These are phyloP conservation scores for Calophaca sinica DNA, from an alignment of 306 rosid species.

Conservation along the genomic window DNA sequence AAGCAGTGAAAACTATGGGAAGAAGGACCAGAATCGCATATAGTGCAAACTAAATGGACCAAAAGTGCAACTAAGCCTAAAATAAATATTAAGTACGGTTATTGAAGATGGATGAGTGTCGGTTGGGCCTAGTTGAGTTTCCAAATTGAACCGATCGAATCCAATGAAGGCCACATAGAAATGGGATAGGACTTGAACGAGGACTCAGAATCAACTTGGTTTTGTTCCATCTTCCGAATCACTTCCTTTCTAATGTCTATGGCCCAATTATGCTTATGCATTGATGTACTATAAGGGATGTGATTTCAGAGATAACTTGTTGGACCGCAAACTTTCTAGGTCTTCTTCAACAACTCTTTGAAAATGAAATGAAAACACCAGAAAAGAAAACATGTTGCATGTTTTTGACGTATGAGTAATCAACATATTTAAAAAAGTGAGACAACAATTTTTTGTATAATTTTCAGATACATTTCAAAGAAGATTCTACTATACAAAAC, in stretches of 20 bases:
- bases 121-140: constrained; percentile 32
- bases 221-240: constrained; percentile 33
- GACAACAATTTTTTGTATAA: too few species aligned
- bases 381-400: too few species aligned
- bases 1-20: too few species aligned
- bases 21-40: too few species aligned
- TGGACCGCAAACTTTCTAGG: background rate
- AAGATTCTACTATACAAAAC: too few species aligned
- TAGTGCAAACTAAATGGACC: too few species aligned
- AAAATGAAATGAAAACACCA: too few species aligned
- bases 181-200: background rate
- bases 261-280: constrained; percentile 26
- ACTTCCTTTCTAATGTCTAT: constrained; percentile 4
- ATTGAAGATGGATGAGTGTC: constrained; percentile 34
- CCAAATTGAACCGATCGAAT: constrained; percentile 7
- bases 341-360: too few species aligned
- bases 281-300: background rate
- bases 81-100: background rate
- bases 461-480: too few species aligned
- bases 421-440: too few species aligned
- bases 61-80: too few species aligned
- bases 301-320: constrained; percentile 35
- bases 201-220: constrained; percentile 35
- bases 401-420: too few species aligned
- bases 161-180: background rate